Evolutionary conservation across 192 early-diverging fungal species (phyloP), one percentile per base, ranked within the genome.

Genomic region (Backusella macrospora): DNA sequence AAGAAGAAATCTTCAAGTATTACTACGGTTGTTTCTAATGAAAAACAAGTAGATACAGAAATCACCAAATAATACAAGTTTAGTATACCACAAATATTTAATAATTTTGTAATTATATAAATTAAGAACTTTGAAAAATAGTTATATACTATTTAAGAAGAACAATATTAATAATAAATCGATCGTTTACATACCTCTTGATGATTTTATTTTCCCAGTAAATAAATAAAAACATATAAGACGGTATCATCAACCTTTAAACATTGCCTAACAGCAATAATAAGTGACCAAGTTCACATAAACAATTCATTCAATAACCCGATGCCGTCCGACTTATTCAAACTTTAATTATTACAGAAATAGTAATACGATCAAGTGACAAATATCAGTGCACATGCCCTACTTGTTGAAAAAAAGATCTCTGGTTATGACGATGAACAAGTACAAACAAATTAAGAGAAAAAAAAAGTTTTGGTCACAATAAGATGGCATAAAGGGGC

Each of bases 381-480:
- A 49, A 34, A 49, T n/a, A 49, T 49, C 48, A 49, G 48, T 18
- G 48, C 48, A 52, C 48, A 52, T 52, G 48, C 48, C 18, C 18
- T 48, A 1, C 1, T 52, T 52, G 18, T 18, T 52, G 48, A 21
- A 52, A 18, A 18, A 49, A 18, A n/a, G 9, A 16, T n/a, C 21
- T 52, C 18, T 8, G 12, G 12, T 14, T 46, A 21, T 23, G 10
- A 55, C 23, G 52, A 34, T 34, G 29, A 34, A 55, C 52, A 55
- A 23, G 18, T 55, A 55, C 23, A 26, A 26, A 12, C 52, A 55
- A 1, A 46, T 23, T n/a, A 55, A 55, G n/a, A n/a, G n/a, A 23
- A 26, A 2, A 55, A 55, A 55, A 10, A 21, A 3, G 52, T 55
- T 55, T 21, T 52, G 49, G 49, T 52, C 49, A 52, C 49, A 52